Conservation (phyloP, 305 asterid genomes). For the Rubia tinctorum region DNA sequence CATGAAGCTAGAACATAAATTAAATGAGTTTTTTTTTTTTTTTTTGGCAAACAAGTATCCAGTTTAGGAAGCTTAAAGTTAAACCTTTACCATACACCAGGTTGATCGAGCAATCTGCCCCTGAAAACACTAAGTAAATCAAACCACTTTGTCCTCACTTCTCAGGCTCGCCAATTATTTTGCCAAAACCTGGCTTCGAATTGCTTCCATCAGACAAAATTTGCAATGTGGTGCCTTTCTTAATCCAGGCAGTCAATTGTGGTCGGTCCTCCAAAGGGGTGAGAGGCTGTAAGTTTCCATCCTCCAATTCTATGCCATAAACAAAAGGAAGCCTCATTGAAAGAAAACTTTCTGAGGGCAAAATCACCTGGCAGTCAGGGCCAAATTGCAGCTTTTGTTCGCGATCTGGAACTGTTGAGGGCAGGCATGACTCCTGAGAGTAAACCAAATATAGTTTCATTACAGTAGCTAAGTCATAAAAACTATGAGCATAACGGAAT, state of each 20-base stretch:
- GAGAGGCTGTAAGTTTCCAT: constrained; percentile 71
- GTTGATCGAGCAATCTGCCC: neutral
- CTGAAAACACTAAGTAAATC: neutral
- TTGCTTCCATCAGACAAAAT: constrained; percentile 49
- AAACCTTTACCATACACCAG: neutral
- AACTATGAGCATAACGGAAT: neutral
- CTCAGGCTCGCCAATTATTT: constrained; percentile 24
- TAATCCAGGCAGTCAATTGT: constrained; percentile 77
- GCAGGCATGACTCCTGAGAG: constrained; percentile 71
- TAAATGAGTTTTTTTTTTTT: neutral
- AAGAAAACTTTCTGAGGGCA: constrained; percentile 91
- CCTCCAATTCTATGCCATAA: constrained; percentile 75
- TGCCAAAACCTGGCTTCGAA: constrained; percentile 41
- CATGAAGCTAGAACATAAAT: neutral
- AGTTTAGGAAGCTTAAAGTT: neutral
- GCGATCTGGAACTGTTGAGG: constrained; percentile 65
- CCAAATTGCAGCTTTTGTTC: constrained; percentile 74
- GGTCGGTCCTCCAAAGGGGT: constrained; percentile 76
- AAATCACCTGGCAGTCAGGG: constrained; percentile 76
- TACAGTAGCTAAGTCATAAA: constrained; percentile 13
- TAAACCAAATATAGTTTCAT: constrained; percentile 10
- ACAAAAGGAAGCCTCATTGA: constrained; percentile 88
- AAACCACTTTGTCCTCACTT: neutral
- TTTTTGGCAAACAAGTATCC: neutral
- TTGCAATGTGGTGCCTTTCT: constrained; percentile 66